Conservation (phyloP, 2,329 filamentous ascomycete genomes). For the Nemania diffusa region DNA sequence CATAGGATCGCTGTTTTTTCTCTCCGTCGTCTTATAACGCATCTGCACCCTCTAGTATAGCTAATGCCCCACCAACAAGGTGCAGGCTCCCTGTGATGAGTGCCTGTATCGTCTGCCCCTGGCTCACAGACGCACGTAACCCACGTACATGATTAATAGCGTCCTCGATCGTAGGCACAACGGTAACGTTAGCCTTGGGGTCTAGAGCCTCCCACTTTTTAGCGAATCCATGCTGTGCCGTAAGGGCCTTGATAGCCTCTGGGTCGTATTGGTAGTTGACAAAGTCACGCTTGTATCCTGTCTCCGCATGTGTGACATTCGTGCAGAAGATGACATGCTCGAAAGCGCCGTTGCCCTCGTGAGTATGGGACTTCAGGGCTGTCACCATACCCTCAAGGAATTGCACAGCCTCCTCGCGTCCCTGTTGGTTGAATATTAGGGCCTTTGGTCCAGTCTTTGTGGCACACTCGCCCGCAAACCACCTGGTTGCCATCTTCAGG, state of each 20-base stretch:
- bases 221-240: conserved; percentile 63
- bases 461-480: conserved; percentile 72
- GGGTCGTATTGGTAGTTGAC: conserved; percentile 66
- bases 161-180: conserved; percentile 65
- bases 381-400: conserved; percentile 62
- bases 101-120: conserved; percentile 56
- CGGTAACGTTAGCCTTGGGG: conserved; percentile 56
- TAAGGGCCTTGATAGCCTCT: conserved; percentile 61
- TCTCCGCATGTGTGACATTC: conserved; percentile 69
- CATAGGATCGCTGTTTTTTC: background rate
- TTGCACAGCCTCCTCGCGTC: conserved; percentile 62
- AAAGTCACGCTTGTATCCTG: conserved; percentile 66
- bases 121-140: conserved; percentile 47
- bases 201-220: conserved; percentile 62
- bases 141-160: conserved; percentile 61
- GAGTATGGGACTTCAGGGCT: conserved; percentile 48
- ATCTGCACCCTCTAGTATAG: conserved; percentile 60
- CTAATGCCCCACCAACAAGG: conserved; percentile 66
- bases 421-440: conserved; percentile 91
- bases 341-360: conserved; percentile 59
- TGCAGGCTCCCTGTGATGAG: conserved; percentile 72
- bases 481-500: conserved; percentile 80
- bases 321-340: conserved; percentile 84
- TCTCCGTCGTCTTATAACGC: conserved; percentile 49
- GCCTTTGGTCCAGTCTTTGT: conserved; percentile 50